Conservation (phyloP, 2,329 filamentous ascomycete species). For the Capronia coronata region DNA sequence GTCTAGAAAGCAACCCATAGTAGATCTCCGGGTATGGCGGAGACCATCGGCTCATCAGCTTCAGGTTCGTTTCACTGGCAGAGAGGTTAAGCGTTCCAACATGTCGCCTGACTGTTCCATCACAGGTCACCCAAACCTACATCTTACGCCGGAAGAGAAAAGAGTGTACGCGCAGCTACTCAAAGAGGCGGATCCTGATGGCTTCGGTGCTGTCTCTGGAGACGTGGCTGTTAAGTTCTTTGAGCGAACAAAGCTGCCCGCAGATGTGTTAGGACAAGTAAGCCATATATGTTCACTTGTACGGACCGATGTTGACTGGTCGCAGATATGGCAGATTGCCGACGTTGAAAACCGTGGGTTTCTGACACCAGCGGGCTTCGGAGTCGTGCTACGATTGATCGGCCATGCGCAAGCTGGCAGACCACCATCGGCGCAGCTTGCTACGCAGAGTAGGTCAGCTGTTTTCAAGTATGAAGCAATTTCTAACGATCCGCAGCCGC, state of each 20-base stretch:
- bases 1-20: background rate
- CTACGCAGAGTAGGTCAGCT: constrained; percentile 58
- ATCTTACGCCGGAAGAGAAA: constrained; percentile 87
- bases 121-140: constrained; percentile 58
- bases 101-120: constrained; percentile 5
- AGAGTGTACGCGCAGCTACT: constrained; percentile 90
- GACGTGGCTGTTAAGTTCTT: constrained; percentile 97
- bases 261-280: constrained; percentile 80
- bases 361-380: constrained; percentile 86
- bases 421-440: constrained; percentile 72
- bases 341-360: constrained; percentile 95
- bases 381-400: constrained; percentile 85
- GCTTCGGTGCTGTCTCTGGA: constrained; percentile 87
- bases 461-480: background rate
- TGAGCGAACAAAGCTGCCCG: constrained; percentile 85
- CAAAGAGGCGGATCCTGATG: constrained; percentile 83
- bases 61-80: constrained; percentile 20
- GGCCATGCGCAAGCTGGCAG: constrained; percentile 88
- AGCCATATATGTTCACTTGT: constrained; percentile 28
- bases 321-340: constrained; percentile 82
- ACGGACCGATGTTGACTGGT: constrained; percentile 4
- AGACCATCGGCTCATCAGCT: constrained; percentile 25
- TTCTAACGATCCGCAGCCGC: constrained; percentile 47
- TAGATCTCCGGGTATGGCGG: constrained; percentile 19
- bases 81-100: background rate